These are phyloP conservation scores for Ogataea nonfermentans DNA, from an alignment of 805 yeast genomes.

Conservation along the genomic window DNA sequence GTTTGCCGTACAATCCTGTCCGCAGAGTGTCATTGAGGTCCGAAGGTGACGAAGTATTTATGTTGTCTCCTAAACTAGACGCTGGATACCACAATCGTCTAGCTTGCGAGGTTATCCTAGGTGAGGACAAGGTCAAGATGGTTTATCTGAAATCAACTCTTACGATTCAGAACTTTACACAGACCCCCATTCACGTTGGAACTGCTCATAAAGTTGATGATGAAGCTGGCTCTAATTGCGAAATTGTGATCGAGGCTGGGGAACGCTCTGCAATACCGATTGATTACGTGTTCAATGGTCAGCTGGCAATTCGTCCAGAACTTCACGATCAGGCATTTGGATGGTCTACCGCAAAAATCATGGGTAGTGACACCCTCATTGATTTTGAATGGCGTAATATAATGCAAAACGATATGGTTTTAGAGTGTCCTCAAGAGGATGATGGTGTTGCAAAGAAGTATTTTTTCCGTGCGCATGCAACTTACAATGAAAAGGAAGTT, in stretches of 20 bases:
- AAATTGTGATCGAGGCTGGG: constrained; percentile 52
- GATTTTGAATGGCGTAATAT: constrained; percentile 64
- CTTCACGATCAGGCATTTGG: constrained; percentile 47
- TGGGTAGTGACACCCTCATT: constrained; percentile 16
- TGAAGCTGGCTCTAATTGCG: constrained; percentile 30
- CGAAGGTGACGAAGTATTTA: constrained; percentile 80
- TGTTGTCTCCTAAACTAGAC: constrained; percentile 55
- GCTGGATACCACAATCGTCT: constrained; percentile 64
- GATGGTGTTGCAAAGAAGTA: constrained; percentile 35
- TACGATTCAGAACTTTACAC: constrained; percentile 63
- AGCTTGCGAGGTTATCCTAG: constrained; percentile 65
- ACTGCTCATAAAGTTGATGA: constrained; percentile 32
- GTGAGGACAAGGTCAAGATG: constrained; percentile 75
- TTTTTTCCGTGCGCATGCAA: constrained; percentile 72
- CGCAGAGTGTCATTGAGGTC: constrained; percentile 63
- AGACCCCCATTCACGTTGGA: constrained; percentile 50
- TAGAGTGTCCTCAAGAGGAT: constrained; percentile 55
- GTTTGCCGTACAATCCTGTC: constrained; percentile 53
- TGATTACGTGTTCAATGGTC: constrained; percentile 56
- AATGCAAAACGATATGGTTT: constrained; percentile 45
- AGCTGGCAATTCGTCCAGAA: constrained; percentile 61
- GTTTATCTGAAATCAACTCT: constrained; percentile 78
- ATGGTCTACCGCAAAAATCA: constrained; percentile 59
- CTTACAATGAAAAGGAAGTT: constrained; percentile 64
- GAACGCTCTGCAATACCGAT: constrained; percentile 70